Evolutionary conservation across 768 basidiomycete species (phyloP).

Genomic region (Suillus luteus): DNA sequence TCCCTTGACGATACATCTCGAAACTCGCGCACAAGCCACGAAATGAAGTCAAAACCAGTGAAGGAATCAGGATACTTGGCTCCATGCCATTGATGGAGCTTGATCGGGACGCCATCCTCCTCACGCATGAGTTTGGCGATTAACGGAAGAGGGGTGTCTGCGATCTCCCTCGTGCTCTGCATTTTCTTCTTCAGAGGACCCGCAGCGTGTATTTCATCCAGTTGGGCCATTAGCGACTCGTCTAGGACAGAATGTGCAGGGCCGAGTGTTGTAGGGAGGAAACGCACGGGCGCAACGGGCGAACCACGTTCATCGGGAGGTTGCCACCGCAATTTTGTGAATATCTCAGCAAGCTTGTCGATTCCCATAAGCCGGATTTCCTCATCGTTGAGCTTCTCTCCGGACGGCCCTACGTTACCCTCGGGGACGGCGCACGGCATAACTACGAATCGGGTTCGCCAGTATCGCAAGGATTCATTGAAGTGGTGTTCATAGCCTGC

Average conservation of each 20-base stretch:
- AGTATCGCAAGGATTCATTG: constrained; percentile 83
- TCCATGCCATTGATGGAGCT: constrained; percentile 83
- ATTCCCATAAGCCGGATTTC: constrained; percentile 89
- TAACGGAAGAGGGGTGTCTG: constrained; percentile 58
- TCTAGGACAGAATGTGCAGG: constrained; percentile 82
- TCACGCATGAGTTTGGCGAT: constrained; percentile 87
- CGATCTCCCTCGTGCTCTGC: constrained; percentile 75
- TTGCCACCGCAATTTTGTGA: constrained; percentile 83
- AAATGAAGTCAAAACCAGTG: constrained; percentile 85
- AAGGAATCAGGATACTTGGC: constrained; percentile 78
- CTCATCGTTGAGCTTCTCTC: constrained; percentile 81
- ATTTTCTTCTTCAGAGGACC: constrained; percentile 80
- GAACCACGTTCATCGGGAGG: constrained; percentile 43
- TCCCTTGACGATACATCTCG: constrained; percentile 82
- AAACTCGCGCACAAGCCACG: constrained; percentile 92
- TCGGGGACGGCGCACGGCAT: constrained; percentile 78
- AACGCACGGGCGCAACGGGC: constrained; percentile 61
- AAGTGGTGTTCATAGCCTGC: constrained; percentile 81
- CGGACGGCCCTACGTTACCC: constrained; percentile 55
- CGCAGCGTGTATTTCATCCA: constrained; percentile 77
- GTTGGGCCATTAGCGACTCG: constrained; percentile 71
- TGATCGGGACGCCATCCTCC: constrained; percentile 81
- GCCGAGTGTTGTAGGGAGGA: constrained; percentile 83
- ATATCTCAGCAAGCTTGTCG: constrained; percentile 86
- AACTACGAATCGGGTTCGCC: constrained; percentile 92